phyloP scores from a whole-genome alignment of 164 flowering plant species.

The Kalanchoe fedtschenkoi region DNA sequence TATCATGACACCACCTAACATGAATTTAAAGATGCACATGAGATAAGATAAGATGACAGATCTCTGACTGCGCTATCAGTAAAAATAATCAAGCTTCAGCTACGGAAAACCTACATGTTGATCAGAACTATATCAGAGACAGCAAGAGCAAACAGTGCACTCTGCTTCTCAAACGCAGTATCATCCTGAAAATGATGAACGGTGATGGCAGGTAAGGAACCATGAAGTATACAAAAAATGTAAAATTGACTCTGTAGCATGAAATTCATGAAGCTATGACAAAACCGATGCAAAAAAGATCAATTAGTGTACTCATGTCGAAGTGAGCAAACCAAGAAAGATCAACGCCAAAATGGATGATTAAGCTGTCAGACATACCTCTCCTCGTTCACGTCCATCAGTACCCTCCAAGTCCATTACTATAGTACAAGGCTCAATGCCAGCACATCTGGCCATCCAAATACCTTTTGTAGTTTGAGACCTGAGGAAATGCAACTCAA shows the following conservation, averaged over 20 bases:
- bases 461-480: slow-evolving; percentile 95
- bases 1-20: slow-evolving; percentile 98
- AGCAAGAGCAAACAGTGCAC: slow-evolving; percentile 99
- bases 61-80: background rate
- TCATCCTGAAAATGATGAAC: slow-evolving; percentile 58
- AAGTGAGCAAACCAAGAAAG: background rate
- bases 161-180: slow-evolving; percentile 97
- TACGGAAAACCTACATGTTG: slow-evolving; percentile 61
- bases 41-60: background rate
- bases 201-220: background rate
- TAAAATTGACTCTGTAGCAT: background rate
- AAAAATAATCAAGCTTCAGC: background rate
- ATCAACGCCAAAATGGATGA: background rate
- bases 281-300: background rate
- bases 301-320: background rate
- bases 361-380: slow-evolving; percentile 32
- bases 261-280: background rate
- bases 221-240: background rate
- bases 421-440: slow-evolving; percentile 79
- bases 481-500: slow-evolving; percentile 29
- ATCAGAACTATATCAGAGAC: slow-evolving; percentile 95
- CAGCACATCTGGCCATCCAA: slow-evolving; percentile 82
- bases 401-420: slow-evolving; percentile 99
- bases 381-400: slow-evolving; percentile 98
- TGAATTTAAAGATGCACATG: background rate